Evolutionary conservation across 306 rosid species (phyloP), one percentile per base, ranked within the genome.

Genomic region (Castanea sativa): DNA sequence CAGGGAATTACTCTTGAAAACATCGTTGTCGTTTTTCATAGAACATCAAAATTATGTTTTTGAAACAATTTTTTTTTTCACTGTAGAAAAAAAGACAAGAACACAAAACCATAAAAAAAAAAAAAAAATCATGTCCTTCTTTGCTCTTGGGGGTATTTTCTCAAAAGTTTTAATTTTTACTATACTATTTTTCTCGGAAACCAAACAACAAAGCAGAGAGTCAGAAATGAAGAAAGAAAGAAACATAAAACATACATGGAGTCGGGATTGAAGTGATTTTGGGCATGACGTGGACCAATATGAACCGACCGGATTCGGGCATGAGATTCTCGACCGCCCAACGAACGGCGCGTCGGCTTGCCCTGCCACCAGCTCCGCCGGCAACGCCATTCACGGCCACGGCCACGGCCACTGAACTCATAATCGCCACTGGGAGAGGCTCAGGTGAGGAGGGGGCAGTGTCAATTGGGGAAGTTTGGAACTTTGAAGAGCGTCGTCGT

Each of bases 211-310:
- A 63, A 33, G 53, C 53, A 49, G 53, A 49, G 41, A 27, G 73
- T 29, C 13, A 30, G n/a, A 15, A 56, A 6, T 18, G 53, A 5
- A 55, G 38, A n/a, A 18, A 18, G 38, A n/a, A 2, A 53, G 57
- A n/a, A 82, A 94, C 98, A 79, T 75, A 30, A n/a, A 2, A 53
- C 60, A n/a, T 83, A 94, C 98, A 79, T 75, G 94, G 94, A 61
- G 97, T 87, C 72, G 93, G 86, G 49, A 94, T 87, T 5, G 89
- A 87, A 75, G 91, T 74, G 89, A 92, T 90, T 83, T 32, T 84
- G 74, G 97, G 93, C 86, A 94, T 87, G 45, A 94, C 97, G 83
- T 92, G 97, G 76, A 94, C 91, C 76, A 94, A 87, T 56, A 92
- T 81, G 87, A 92, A 88, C 38, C 95, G 89, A 86, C 86, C 93